Evolutionary conservation across 805 yeast genomes (phyloP).

Genomic region (Candida maris): DNA sequence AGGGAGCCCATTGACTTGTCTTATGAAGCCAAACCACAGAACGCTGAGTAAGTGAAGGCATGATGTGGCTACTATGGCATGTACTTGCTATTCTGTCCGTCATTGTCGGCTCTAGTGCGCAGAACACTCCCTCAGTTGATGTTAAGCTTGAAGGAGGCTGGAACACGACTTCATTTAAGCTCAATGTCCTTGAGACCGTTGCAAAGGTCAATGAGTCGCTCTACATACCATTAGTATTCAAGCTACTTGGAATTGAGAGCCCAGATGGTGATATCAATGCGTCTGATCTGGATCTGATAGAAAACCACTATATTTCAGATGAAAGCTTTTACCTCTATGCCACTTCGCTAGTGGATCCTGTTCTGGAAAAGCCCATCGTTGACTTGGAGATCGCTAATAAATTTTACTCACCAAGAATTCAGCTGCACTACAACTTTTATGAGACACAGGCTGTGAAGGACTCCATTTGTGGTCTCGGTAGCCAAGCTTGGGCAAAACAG

Average conservation of each 20-base stretch:
- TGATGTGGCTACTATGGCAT: neutral
- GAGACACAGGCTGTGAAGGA: conserved; percentile 30
- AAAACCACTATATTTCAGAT: conserved; percentile 20
- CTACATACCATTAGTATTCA: conserved; percentile 33
- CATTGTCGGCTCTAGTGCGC: conserved; percentile 1
- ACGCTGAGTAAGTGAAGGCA: too few relatives aligned
- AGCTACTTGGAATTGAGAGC: conserved; percentile 27
- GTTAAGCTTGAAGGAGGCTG: conserved; percentile 37
- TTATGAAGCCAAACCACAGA: too few relatives aligned
- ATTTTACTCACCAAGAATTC: conserved; percentile 56
- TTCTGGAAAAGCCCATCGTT: conserved; percentile 23
- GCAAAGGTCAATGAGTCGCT: conserved; percentile 34
- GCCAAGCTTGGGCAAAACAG: conserved; percentile 49
- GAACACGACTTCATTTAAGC: conserved; percentile 38
- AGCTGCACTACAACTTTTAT: conserved; percentile 59
- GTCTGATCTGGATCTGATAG: conserved; percentile 27
- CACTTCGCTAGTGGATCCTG: conserved; percentile 11
- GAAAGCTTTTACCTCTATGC: conserved; percentile 24
- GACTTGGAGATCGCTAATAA: conserved; percentile 46
- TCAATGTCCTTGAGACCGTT: conserved; percentile 41
- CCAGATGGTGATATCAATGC: conserved; percentile 30
- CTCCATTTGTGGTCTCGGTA: conserved; percentile 18
- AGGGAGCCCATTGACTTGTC: too few relatives aligned
- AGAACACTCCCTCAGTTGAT: conserved; percentile 20
- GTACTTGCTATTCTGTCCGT: neutral